Evolutionary conservation across 169 alveolate genomes (phyloP), one percentile per base, ranked within the genome.

Genomic region (Plasmodium berghei): DNA sequence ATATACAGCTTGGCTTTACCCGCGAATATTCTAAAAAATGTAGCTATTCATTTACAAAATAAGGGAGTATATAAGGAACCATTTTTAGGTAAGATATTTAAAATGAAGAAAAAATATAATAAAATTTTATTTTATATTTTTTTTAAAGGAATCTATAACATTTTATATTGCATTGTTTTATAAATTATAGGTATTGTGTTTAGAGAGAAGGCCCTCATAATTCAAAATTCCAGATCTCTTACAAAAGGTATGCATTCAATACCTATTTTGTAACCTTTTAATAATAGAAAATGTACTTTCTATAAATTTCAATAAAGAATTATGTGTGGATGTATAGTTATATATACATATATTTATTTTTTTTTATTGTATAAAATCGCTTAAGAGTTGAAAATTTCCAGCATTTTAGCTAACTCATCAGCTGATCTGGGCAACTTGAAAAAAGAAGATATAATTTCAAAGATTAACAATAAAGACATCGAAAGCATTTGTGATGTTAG

Each of bases 41-140:
- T 77, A 40, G 58, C 89, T n/a, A 22, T 56, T 55, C 69, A 49
- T 24, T 77, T 77, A 16, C 89, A 77, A 64, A 16, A 52, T 26
- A 70, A 64, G 20, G 89, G 89, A 45, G 66, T 59, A 34, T 77
- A 77, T 46, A 52, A 77, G 28, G 89, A 77, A 55, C 89, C 89
- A 45, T 77, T 54, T 22, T 69, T 77, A 70, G 89, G 89, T 77
- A 28, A 9, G n/a, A 16, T 63, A 8, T 63, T 69, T 56, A 64
- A 77, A 48, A 77, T 26, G 12, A 1, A 52, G 58, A 75, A 63
- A 58, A 58, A 58, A 58, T 9, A 58, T 3, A 52, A 9, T 14
- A 12, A 2, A 52, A 16, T 52, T 12, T 20, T 58, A 58, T 58
- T 20, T 20, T n/a, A 16, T n/a, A 58, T 58, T 58, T 24, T 56